These are phyloP conservation scores for Pyricularia sp. DNA, from an alignment of 2,329 filamentous ascomycete species.

Conservation along the genomic window DNA sequence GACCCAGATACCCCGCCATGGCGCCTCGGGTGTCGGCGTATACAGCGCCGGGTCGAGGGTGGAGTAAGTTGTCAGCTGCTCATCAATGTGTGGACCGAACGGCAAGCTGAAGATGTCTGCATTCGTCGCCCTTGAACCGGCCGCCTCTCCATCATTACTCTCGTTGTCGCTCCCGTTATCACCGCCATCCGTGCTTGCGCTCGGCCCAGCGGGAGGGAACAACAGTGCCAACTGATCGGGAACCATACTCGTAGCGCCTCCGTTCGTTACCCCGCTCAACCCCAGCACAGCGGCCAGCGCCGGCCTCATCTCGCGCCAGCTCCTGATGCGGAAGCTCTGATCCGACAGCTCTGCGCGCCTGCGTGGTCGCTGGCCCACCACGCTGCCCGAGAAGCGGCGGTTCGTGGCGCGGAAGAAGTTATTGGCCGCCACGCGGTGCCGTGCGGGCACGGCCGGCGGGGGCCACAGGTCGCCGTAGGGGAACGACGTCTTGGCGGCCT, in stretches of 20 bases:
- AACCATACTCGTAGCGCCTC: background rate
- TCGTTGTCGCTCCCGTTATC: background rate
- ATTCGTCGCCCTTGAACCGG: background rate
- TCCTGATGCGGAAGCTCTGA: conserved; percentile 57
- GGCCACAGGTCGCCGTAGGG: conserved; percentile 59
- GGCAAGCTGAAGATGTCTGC: conserved; percentile 11
- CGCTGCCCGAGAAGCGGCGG: background rate
- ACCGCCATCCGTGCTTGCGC: background rate
- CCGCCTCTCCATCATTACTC: background rate
- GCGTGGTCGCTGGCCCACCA: conserved; percentile 9
- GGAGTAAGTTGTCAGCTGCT: conserved; percentile 47
- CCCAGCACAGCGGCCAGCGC: background rate
- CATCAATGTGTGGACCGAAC: conserved; percentile 34
- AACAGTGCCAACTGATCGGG: background rate
- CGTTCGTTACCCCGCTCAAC: background rate
- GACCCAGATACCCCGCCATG: conserved; percentile 83
- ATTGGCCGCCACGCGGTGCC: conserved; percentile 33
- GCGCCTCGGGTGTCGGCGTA: conserved; percentile 65
- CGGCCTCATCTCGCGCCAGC: conserved; percentile 56
- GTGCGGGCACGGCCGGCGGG: conserved; percentile 53
- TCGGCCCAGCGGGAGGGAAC: background rate
- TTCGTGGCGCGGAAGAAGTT: conserved; percentile 10
- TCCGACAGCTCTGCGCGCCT: conserved; percentile 50
- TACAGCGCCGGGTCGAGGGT: conserved; percentile 66
- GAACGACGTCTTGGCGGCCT: conserved; percentile 18